Evolutionary conservation across 2,329 filamentous ascomycete genomes (phyloP).

Genomic region (Ambrosiella beaveri): DNA sequence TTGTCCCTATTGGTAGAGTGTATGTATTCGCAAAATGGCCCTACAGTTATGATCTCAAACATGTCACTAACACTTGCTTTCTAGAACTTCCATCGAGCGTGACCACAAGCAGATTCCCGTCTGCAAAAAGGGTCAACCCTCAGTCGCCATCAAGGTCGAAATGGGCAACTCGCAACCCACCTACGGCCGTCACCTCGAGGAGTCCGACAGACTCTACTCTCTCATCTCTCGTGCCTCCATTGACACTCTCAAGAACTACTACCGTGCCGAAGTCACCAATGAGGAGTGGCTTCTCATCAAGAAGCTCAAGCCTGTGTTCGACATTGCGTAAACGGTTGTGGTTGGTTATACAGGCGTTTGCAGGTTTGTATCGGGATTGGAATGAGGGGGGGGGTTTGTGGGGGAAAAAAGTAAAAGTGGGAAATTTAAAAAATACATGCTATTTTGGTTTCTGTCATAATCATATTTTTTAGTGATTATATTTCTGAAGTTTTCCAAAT

Average conservation of each 20-base stretch:
- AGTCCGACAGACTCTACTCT: conserved; percentile 75
- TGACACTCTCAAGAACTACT: conserved; percentile 91
- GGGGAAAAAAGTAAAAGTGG: neutral
- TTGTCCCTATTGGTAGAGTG: conserved; percentile 80
- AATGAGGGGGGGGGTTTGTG: neutral
- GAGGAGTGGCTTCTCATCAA: conserved; percentile 93
- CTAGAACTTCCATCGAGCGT: conserved; percentile 83
- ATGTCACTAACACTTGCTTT: conserved; percentile 16
- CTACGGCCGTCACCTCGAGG: conserved; percentile 90
- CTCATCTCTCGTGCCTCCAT: conserved; percentile 76
- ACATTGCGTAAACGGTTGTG: conserved; percentile 44
- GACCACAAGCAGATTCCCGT: conserved; percentile 89
- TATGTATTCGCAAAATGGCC: conserved; percentile 33
- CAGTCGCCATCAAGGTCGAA: conserved; percentile 95
- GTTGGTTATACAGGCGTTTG: neutral
- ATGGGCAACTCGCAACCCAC: conserved; percentile 78
- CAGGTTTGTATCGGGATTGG: neutral
- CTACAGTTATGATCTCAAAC: neutral
- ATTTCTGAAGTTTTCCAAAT: neutral
- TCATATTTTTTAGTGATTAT: neutral
- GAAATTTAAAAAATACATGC: neutral
- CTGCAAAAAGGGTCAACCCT: conserved; percentile 94
- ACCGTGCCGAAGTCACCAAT: conserved; percentile 68
- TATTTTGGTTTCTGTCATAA: neutral
- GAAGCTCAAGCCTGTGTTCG: conserved; percentile 88